A percentile compares a stretch with the other conserved stretches of the same genome.
These are phyloP conservation scores for Naganishia sp. DNA, from an alignment of 1,284 basidiomycete species.

Conservation along the genomic window DNA sequence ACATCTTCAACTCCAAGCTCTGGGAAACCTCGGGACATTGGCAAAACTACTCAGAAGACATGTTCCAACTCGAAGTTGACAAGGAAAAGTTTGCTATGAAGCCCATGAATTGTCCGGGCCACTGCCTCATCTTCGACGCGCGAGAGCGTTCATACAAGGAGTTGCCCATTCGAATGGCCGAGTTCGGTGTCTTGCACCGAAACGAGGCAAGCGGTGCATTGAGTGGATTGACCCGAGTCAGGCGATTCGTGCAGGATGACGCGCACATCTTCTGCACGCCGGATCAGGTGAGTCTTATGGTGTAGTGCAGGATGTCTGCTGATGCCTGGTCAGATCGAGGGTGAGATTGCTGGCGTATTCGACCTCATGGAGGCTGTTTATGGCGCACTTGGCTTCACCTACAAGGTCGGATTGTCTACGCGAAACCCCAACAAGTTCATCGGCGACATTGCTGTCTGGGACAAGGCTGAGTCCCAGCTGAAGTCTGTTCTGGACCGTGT, in stretches of 20 bases:
- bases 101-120: conserved; percentile 99
- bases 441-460: conserved; percentile 86
- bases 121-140: conserved; percentile 94
- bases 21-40: conserved; percentile 99
- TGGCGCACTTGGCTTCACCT: conserved; percentile 96
- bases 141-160: conserved; percentile 94
- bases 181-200: conserved; percentile 96
- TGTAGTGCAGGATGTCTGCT: neutral
- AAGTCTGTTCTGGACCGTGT: conserved; percentile 79
- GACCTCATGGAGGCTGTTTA: conserved; percentile 95
- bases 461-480: conserved; percentile 82
- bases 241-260: conserved; percentile 96
- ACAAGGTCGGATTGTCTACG: conserved; percentile 92
- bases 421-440: conserved; percentile 89
- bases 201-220: conserved; percentile 96
- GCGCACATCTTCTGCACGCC: conserved; percentile 90
- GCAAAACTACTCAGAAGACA: conserved; percentile 97
- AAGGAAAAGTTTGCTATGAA: conserved; percentile 94
- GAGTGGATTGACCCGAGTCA: conserved; percentile 88
- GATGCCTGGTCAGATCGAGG: conserved; percentile 65
- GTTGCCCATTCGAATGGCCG: conserved; percentile 93
- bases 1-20: conserved; percentile 94
- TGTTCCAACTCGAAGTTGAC: conserved; percentile 92
- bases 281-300: conserved; percentile 63
- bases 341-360: conserved; percentile 83